These are phyloP conservation scores for Cinchona pubescens DNA, from an alignment of 257 asterid genomes.

Conservation along the genomic window DNA sequence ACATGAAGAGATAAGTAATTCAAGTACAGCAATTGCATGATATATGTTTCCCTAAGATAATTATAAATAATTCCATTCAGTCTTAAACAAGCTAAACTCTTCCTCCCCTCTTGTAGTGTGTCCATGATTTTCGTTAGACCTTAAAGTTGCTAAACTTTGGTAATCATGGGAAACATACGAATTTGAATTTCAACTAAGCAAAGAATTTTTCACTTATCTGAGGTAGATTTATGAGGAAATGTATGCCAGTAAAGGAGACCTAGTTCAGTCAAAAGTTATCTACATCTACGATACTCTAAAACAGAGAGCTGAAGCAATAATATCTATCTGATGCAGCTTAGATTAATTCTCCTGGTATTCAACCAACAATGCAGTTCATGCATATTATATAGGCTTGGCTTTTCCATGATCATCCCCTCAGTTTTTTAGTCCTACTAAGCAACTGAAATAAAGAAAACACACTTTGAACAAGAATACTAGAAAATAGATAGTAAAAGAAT, in stretches of 20 bases:
- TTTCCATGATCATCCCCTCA: background rate
- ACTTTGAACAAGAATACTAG: too few species aligned
- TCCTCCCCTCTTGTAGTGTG: too few species aligned
- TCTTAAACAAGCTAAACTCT: too few species aligned
- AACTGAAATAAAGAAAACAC: background rate
- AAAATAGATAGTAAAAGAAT: too few species aligned
- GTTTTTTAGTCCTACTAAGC: background rate
- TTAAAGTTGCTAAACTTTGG: background rate
- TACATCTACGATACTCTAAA: background rate
- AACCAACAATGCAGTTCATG: background rate
- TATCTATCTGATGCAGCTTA: background rate
- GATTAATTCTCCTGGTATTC: background rate
- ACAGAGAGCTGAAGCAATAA: background rate
- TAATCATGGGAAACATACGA: background rate
- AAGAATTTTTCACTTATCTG: background rate
- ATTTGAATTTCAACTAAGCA: background rate
- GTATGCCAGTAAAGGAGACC: background rate
- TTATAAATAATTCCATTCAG: too few species aligned
- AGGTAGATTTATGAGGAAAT: background rate
- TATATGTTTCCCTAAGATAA: too few species aligned
- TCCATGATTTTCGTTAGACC: background rate
- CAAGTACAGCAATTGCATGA: too few species aligned
- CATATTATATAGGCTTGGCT: background rate
- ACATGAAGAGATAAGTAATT: too few species aligned
- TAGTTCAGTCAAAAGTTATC: background rate